Evolutionary conservation across 2,329 filamentous ascomycete species (phyloP).

Genomic region (Colletotrichum tanaceti): DNA sequence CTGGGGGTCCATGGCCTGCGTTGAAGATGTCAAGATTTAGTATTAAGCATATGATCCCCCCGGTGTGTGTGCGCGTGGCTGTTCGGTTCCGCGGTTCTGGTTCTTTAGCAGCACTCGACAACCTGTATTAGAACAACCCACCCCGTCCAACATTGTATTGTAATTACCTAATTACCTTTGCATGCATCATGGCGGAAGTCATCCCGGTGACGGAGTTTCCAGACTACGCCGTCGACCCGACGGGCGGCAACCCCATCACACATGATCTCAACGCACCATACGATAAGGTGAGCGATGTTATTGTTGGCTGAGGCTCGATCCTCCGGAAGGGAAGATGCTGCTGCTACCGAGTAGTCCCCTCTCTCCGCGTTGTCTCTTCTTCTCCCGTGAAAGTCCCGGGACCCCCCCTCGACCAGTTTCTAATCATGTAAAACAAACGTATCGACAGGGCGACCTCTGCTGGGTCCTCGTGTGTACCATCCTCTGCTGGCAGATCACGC

Average conservation of each 20-base stretch:
- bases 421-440: background rate
- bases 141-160: no score
- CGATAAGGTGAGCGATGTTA: conserved; percentile 50
- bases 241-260: conserved; percentile 57
- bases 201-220: conserved; percentile 53
- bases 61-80: background rate
- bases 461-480: conserved; percentile 55
- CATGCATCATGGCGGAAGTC: conserved; percentile 31
- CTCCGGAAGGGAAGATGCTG: no score
- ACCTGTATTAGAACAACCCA: background rate
- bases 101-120: background rate
- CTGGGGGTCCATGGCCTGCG: background rate
- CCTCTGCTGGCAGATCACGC: conserved; percentile 54
- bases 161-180: no score
- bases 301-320: no score
- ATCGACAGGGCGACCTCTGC: conserved; percentile 55
- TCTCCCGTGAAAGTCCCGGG: no score
- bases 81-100: background rate
- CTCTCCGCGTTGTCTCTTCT: no score
- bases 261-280: conserved; percentile 58
- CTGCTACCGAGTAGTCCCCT: no score
- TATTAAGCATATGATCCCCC: conserved; percentile 24
- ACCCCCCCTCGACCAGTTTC: no score
- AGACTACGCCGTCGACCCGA: conserved; percentile 53
- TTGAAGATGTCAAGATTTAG: conserved; percentile 2